Percentiles rank a stretch among this genome's conserved stretches.
These are phyloP conservation scores for Claviceps sp. DNA, from an alignment of 2,329 filamentous ascomycete species.

Conservation along the genomic window DNA sequence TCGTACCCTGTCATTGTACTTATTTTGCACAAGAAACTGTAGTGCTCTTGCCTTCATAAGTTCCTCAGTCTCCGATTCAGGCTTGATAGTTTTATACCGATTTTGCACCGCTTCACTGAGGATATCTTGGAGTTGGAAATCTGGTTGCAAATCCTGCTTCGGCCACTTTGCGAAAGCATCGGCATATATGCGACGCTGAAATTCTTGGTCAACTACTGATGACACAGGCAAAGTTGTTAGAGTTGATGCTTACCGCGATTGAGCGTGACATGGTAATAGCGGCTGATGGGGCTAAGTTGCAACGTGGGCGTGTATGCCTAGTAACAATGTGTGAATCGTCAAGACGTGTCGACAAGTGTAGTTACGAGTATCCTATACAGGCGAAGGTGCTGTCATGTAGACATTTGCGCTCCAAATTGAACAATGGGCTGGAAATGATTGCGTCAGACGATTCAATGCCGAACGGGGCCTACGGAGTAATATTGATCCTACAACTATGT, in stretches of 20 bases:
- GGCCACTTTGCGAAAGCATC: constrained; percentile 43
- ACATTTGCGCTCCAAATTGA: background rate
- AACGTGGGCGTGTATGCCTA: background rate
- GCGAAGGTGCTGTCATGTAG: background rate
- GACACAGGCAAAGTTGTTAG: too few species aligned
- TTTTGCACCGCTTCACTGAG: constrained; percentile 26
- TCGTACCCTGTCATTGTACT: constrained; percentile 42
- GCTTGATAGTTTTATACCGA: constrained; percentile 20
- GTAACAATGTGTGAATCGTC: too few species aligned
- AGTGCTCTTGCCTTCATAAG: constrained; percentile 46
- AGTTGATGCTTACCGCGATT: constrained; percentile 14
- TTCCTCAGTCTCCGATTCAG: constrained; percentile 32
- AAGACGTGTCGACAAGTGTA: background rate
- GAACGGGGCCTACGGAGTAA: background rate
- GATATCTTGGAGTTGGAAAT: constrained; percentile 47
- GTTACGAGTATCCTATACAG: background rate
- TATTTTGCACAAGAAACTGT: constrained; percentile 44
- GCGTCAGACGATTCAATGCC: background rate
- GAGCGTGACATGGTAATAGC: constrained; percentile 18
- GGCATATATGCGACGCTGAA: constrained; percentile 23
- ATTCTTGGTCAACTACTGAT: background rate
- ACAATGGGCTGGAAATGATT: background rate
- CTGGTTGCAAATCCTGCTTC: constrained; percentile 47
- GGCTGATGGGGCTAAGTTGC: background rate
- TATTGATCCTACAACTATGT: background rate